These are phyloP conservation scores for Fusarium camptoceras DNA, from an alignment of 2,329 filamentous ascomycete species.

Conservation along the genomic window DNA sequence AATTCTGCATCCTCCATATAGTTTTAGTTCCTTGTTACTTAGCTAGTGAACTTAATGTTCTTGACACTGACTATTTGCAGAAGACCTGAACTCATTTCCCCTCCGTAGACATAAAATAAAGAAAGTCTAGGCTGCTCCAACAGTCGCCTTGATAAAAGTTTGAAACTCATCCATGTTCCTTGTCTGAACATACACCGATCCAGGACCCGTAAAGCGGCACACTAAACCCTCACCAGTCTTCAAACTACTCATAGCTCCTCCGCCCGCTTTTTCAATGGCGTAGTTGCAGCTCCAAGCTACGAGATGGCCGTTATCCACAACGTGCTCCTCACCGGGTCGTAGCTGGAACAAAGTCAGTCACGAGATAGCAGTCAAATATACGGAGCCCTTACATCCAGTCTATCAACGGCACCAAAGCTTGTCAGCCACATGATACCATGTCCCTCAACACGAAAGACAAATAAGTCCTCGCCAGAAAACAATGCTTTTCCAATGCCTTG, in stretches of 20 bases:
- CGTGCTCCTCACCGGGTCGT: neutral
- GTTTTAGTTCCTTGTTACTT: no score
- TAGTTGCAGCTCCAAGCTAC: neutral
- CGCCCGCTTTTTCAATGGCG: neutral
- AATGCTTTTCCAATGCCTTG: neutral
- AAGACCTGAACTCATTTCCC: no score
- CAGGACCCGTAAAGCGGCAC: neutral
- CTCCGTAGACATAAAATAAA: no score
- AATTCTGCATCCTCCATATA: no score
- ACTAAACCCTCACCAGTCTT: neutral
- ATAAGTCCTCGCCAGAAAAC: neutral
- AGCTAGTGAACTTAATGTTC: no score
- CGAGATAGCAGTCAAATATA: rapidly evolving
- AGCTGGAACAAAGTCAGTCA: neutral
- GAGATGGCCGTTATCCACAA: neutral
- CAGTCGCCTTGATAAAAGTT: neutral
- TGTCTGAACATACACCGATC: neutral
- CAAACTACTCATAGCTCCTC: neutral
- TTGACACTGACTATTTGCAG: no score
- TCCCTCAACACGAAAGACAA: neutral
- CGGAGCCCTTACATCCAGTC: neutral
- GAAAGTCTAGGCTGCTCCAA: neutral
- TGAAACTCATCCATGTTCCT: neutral
- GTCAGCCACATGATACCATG: conserved; percentile 1
- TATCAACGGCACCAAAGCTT: neutral